Percentiles rank a stretch among this genome's conserved stretches.
These are phyloP conservation scores for Mycena metata DNA, from an alignment of 768 basidiomycete genomes.

Conservation along the genomic window DNA sequence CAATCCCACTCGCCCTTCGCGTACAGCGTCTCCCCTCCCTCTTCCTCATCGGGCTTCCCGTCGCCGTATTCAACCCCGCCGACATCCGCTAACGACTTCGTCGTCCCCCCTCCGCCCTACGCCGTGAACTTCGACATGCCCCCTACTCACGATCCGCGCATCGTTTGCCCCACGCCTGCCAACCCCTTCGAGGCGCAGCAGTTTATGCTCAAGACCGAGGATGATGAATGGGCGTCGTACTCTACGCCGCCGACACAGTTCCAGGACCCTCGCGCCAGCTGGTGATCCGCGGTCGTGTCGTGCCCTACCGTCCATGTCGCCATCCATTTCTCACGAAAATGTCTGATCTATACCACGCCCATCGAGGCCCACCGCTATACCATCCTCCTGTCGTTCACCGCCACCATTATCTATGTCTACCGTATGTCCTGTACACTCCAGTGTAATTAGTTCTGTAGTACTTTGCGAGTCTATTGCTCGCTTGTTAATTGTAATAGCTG, in stretches of 20 bases:
- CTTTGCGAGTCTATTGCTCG: too few relatives aligned
- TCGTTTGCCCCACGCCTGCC: conserved; percentile 33
- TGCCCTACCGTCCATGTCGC: neutral
- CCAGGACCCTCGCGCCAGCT: conserved; percentile 18
- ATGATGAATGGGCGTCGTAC: conserved; percentile 36
- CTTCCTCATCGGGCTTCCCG: neutral
- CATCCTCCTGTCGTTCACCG: conserved; percentile 10
- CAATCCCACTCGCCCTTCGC: conserved; percentile 13
- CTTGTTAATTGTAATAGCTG: too few relatives aligned
- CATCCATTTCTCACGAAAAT: conserved; percentile 4
- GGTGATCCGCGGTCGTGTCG: conserved; percentile 26
- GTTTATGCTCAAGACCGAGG: conserved; percentile 35
- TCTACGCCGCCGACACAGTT: conserved; percentile 26
- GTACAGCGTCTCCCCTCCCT: conserved; percentile 5
- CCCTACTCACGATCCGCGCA: conserved; percentile 13
- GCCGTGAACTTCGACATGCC: conserved; percentile 21
- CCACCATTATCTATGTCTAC: conserved; percentile 20
- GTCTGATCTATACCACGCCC: conserved; percentile 17
- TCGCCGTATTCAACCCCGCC: conserved; percentile 30
- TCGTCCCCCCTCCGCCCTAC: conserved; percentile 1
- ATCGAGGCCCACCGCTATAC: neutral
- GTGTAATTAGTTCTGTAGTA: neutral
- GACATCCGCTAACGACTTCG: conserved; percentile 19
- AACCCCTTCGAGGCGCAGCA: conserved; percentile 35
- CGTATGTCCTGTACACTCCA: conserved; percentile 11